Base-by-base conservation (phyloP, 345 rosid species). In the Sisymbrium irio region DNA sequence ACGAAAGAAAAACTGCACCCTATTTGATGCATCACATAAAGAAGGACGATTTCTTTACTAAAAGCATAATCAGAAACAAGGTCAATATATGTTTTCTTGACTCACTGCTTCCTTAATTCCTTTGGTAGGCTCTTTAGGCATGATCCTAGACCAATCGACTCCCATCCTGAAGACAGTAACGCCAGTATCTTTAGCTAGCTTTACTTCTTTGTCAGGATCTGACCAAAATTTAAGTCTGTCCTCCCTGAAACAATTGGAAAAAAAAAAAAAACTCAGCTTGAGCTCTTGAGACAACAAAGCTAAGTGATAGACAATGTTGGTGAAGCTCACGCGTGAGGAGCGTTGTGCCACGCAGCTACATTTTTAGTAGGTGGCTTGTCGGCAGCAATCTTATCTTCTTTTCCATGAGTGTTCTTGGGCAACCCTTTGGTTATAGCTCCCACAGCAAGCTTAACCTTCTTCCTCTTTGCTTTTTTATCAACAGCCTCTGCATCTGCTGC, bases 321-420 rank as follows among this genome's bases (percentile, higher is more conserved):
- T 36, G 40, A 50, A 73, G 25, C 83, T 85, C 87, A 94, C 98
- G 96, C 87, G 55, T 85, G 82, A 63, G 96, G 90, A 80, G 81
- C 89, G 71, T 91, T 94, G 84, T 86, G 96, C 97, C 98, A 91
- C 13, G 98, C 91, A 62, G 98, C 91, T 22, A 94, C 97, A 72
- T 89, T 94, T 73, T 87, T 95, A 73, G 82, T 81, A 47, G 80
- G 75, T 25, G 78, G 85, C 66, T 82, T 85, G 35, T 73, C 49
- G 6, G 35, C 65, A 20, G 40, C 13, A 66, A 35, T 60, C 45
- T 67, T 72, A 57, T 66, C 69, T 28, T 57, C 77, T 64, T 79
- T 84, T 22, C 68, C 83, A 46, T 88, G 88, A 19, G 7, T 51
- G 53, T 80, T 83, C 79, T 94, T 91, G 27, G 80, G 72, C 27